A percentile compares a stretch with the other conserved stretches of the same genome.
These are phyloP conservation scores for Ogataea allantospora DNA, from an alignment of 805 yeast species.

Conservation along the genomic window DNA sequence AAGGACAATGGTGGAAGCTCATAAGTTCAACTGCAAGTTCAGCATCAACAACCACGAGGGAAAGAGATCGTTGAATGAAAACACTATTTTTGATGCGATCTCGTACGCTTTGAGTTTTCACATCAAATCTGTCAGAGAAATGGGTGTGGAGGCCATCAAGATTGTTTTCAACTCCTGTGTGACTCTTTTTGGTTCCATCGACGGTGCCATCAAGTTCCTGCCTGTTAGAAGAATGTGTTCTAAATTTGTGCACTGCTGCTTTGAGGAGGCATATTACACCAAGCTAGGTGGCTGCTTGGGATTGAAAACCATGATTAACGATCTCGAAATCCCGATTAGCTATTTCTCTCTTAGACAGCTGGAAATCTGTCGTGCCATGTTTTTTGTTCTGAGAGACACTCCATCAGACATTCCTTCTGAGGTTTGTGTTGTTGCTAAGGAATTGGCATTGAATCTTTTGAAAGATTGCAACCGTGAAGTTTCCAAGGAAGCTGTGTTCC, in stretches of 20 bases:
- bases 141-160: slow-evolving; percentile 68
- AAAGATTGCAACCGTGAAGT: slow-evolving; percentile 62
- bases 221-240: slow-evolving; percentile 74
- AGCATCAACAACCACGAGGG: slow-evolving; percentile 82
- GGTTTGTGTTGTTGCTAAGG: slow-evolving; percentile 70
- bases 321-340: slow-evolving; percentile 59
- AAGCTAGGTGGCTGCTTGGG: slow-evolving; percentile 92
- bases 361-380: slow-evolving; percentile 81
- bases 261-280: slow-evolving; percentile 80
- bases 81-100: slow-evolving; percentile 70
- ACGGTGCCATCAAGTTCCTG: slow-evolving; percentile 68
- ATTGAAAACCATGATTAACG: slow-evolving; percentile 66
- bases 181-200: slow-evolving; percentile 63
- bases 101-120: slow-evolving; percentile 79
- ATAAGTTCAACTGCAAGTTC: slow-evolving; percentile 67
- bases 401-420: slow-evolving; percentile 83
- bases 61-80: slow-evolving; percentile 62
- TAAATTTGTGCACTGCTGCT: slow-evolving; percentile 86
- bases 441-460: slow-evolving; percentile 61
- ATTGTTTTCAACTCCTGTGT: slow-evolving; percentile 60
- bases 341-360: slow-evolving; percentile 80
- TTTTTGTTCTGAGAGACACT: slow-evolving; percentile 87
- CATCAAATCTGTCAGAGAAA: slow-evolving; percentile 62
- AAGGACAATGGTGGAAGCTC: slow-evolving; percentile 64
- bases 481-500: slow-evolving; percentile 58